Conservation (phyloP, 1,284 basidiomycete species). For the Malassezia furfur region DNA sequence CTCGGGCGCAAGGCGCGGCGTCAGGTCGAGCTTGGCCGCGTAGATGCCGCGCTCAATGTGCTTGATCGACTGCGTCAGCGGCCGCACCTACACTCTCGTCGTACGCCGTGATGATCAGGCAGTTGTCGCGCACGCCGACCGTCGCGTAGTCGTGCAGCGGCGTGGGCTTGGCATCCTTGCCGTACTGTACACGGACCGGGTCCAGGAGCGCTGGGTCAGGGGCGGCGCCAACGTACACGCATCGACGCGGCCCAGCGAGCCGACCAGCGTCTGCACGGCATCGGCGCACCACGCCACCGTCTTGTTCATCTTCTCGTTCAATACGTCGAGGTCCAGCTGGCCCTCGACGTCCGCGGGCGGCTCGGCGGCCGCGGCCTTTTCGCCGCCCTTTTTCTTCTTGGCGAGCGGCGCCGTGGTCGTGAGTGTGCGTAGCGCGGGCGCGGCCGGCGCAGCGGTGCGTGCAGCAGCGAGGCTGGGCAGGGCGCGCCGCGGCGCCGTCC, state of each 20-base stretch:
- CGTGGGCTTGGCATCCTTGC: conserved; percentile 19
- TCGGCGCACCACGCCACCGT: conserved; percentile 7
- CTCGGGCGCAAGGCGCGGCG: conserved; percentile 28
- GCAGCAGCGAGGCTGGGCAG: not conserved
- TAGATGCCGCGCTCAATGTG: conserved; percentile 44
- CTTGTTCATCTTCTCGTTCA: conserved; percentile 3
- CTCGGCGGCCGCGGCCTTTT: not conserved
- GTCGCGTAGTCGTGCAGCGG: conserved; percentile 40
- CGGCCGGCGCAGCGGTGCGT: not conserved
- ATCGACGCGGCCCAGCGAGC: conserved; percentile 16
- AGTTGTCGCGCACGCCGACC: conserved; percentile 38
- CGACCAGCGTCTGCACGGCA: conserved; percentile 2
- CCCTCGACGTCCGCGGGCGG: conserved; percentile 6
- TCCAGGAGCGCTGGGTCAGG: conserved; percentile 26
- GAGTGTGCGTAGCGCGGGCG: not conserved
- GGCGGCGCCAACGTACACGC: conserved; percentile 3
- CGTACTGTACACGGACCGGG: conserved; percentile 23
- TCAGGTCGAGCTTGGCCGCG: conserved; percentile 28
- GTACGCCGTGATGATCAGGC: conserved; percentile 38
- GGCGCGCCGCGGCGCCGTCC: not conserved
- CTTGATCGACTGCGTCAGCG: conserved; percentile 26
- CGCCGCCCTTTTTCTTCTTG: conserved; percentile 12
- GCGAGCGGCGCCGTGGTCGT: not conserved
- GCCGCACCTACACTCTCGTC: conserved; percentile 26
- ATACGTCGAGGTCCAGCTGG: conserved; percentile 12